Evolutionary conservation across 352 stramenopile genomes (phyloP).

Genomic region (Pythium utonaiense): DNA sequence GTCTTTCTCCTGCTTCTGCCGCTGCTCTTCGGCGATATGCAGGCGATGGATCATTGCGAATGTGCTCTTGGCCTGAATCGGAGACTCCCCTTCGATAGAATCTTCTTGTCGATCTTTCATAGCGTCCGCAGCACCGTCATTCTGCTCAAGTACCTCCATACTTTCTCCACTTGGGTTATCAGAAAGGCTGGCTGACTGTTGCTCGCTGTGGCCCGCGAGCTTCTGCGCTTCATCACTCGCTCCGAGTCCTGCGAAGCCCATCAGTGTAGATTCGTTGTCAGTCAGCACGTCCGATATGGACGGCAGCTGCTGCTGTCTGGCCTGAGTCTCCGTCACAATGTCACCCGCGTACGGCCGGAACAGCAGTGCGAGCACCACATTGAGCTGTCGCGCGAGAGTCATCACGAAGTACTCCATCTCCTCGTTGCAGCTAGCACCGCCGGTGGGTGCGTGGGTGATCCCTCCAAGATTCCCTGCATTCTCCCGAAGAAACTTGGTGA

Average conservation of each 20-base stretch:
- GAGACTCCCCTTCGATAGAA: neutral
- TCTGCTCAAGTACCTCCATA: neutral
- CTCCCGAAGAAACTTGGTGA: neutral
- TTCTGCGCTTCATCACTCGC: too few species aligned
- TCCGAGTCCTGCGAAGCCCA: slow-evolving; percentile 31
- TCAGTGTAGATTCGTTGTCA: slow-evolving; percentile 59
- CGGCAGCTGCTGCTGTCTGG: slow-evolving; percentile 34
- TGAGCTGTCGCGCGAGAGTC: slow-evolving; percentile 53
- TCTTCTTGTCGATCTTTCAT: neutral
- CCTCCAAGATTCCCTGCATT: neutral
- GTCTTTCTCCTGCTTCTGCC: slow-evolving; percentile 19
- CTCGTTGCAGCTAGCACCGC: neutral
- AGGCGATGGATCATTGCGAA: slow-evolving; percentile 46
- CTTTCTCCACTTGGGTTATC: too few species aligned
- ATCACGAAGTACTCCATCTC: slow-evolving; percentile 61
- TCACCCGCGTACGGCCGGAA: slow-evolving; percentile 40
- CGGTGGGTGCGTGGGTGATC: neutral
- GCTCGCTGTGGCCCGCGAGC: too few species aligned
- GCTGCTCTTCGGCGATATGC: slow-evolving; percentile 33
- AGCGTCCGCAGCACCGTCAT: neutral
- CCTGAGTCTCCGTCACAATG: slow-evolving; percentile 27
- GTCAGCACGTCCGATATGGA: slow-evolving; percentile 54
- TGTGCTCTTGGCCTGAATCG: slow-evolving; percentile 17
- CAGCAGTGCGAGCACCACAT: slow-evolving; percentile 56
- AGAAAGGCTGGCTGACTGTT: too few species aligned